A percentile compares a stretch with the other conserved stretches of the same genome.
phyloP scores from a whole-genome alignment of 306 rosid species.

The Calophaca sinica region DNA sequence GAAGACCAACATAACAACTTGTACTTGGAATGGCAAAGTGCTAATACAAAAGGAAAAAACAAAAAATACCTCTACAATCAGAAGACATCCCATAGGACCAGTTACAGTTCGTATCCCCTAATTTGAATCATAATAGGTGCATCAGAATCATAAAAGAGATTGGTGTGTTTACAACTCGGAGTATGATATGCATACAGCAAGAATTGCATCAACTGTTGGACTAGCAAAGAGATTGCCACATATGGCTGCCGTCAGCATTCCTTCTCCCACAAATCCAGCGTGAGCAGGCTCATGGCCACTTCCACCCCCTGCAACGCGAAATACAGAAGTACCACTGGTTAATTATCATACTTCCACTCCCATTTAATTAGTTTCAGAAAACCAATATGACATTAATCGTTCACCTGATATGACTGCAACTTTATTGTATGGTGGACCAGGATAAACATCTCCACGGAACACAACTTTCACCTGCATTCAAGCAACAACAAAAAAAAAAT shows the following conservation, averaged over 20 bases:
- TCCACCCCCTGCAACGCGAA: slow-evolving; percentile 84
- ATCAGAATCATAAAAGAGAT: slow-evolving; percentile 44
- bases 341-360: slow-evolving; percentile 15
- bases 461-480: slow-evolving; percentile 90
- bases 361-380: neutral
- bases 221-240: slow-evolving; percentile 93
- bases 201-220: slow-evolving; percentile 90
- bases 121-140: slow-evolving; percentile 44
- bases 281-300: slow-evolving; percentile 98
- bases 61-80: slow-evolving; percentile 78
- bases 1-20: neutral
- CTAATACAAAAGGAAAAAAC: slow-evolving; percentile 25
- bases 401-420: slow-evolving; percentile 93
- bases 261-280: slow-evolving; percentile 97
- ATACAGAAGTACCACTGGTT: slow-evolving; percentile 11
- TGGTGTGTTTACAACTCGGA: slow-evolving; percentile 33
- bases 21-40: slow-evolving; percentile 36
- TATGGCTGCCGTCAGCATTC: slow-evolving; percentile 97
- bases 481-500: slow-evolving; percentile 17
- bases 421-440: slow-evolving; percentile 68
- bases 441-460: slow-evolving; percentile 82
- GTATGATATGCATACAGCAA: slow-evolving; percentile 68
- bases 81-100: slow-evolving; percentile 93
- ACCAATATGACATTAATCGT: neutral
- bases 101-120: slow-evolving; percentile 97